Evolutionary conservation across 2,329 filamentous ascomycete species (phyloP).

Genomic region (Hypoxylon sp.): DNA sequence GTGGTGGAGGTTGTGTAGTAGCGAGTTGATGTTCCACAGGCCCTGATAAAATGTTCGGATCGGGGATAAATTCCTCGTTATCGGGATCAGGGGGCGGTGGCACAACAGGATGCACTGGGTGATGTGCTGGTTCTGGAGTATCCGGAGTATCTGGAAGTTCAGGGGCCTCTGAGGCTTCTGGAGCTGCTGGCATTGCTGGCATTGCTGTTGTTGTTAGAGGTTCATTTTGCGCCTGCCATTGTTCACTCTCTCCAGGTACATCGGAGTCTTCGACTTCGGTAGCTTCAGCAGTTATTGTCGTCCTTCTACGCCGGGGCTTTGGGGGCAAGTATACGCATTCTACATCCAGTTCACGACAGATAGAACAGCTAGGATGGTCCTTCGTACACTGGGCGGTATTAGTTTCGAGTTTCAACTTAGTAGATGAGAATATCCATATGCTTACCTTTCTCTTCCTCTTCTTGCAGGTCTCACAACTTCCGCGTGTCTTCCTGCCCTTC

Average conservation of each 20-base stretch:
- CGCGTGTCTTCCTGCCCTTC: slow-evolving; percentile 51
- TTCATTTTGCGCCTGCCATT: slow-evolving; percentile 21
- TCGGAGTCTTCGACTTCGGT: slow-evolving; percentile 43
- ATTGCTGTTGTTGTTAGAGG: slow-evolving; percentile 5
- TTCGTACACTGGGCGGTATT: slow-evolving; percentile 51
- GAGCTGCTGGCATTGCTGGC: slow-evolving; percentile 1
- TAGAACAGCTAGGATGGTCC: slow-evolving; percentile 53
- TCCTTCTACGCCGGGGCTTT: slow-evolving; percentile 49
- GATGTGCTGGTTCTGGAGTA: slow-evolving; percentile 8
- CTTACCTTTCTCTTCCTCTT: slow-evolving; percentile 49
- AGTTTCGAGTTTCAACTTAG: slow-evolving; percentile 9
- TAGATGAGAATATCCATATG: slow-evolving; percentile 3
- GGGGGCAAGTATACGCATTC: slow-evolving; percentile 51
- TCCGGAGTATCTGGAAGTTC: background rate
- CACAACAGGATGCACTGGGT: slow-evolving; percentile 7
- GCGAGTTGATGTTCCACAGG: slow-evolving; percentile 44
- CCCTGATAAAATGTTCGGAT: slow-evolving; percentile 51
- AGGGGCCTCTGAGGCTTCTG: slow-evolving; percentile 2
- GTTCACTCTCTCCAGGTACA: slow-evolving; percentile 37
- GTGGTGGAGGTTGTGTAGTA: slow-evolving; percentile 31
- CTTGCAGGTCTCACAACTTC: slow-evolving; percentile 53
- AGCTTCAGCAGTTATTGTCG: slow-evolving; percentile 43
- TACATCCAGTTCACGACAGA: slow-evolving; percentile 47
- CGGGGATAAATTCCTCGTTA: slow-evolving; percentile 53
- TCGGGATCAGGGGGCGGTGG: slow-evolving; percentile 45